These are phyloP conservation scores for Globisporangium lucens DNA, from an alignment of 352 stramenopile genomes.

Conservation along the genomic window DNA sequence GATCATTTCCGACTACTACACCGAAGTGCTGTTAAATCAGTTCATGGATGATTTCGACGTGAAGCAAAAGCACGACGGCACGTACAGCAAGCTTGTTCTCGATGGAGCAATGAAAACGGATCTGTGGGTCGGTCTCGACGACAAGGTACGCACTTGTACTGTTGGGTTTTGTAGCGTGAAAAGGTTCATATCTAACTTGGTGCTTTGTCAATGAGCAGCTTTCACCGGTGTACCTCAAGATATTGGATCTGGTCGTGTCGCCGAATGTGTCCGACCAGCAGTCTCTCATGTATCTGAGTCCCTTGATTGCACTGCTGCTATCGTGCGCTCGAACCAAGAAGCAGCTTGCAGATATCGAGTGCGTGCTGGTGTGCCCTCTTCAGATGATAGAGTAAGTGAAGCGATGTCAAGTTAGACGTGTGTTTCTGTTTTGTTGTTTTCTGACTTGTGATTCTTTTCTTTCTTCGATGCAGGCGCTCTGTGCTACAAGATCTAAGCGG, in stretches of 20 bases:
- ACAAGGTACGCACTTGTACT: constrained; percentile 18
- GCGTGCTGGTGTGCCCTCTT: constrained; percentile 51
- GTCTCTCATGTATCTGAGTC: constrained; percentile 41
- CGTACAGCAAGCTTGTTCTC: constrained; percentile 34
- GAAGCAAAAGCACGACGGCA: constrained; percentile 14
- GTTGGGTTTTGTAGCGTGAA: neutral
- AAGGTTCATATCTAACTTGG: neutral
- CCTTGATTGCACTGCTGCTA: constrained; percentile 37
- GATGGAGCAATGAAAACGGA: constrained; percentile 35
- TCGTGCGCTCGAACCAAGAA: constrained; percentile 33
- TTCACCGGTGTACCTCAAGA: constrained; percentile 40
- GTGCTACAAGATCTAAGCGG: constrained; percentile 41
- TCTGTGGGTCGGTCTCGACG: constrained; percentile 35
- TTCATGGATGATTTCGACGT: constrained; percentile 51
- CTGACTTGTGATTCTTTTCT: neutral
- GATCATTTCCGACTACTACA: constrained; percentile 43
- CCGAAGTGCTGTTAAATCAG: constrained; percentile 32
- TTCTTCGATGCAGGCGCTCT: constrained; percentile 23
- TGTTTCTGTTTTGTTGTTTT: neutral
- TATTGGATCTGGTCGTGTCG: constrained; percentile 47
- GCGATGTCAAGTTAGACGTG: neutral
- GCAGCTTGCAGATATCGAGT: constrained; percentile 35
- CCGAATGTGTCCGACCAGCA: constrained; percentile 36
- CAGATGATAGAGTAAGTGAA: constrained; percentile 55
- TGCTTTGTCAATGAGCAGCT: constrained; percentile 12